phyloP scores from a whole-genome alignment of 371 early-diverging fungal genomes.

The Umbelopsis sp. region DNA sequence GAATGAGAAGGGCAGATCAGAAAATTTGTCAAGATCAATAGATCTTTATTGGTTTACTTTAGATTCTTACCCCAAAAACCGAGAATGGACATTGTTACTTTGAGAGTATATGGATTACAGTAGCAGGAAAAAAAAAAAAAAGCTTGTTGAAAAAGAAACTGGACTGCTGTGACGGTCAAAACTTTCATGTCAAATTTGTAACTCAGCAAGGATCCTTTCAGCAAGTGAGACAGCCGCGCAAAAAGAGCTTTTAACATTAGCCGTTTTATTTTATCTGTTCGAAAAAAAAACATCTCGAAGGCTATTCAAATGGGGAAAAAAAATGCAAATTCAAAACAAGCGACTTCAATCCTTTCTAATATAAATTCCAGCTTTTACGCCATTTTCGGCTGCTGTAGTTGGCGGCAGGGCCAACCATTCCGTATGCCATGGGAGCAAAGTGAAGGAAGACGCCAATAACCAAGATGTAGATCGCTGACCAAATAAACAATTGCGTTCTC shows the following conservation, averaged over 20 bases:
- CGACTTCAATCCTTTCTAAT: slow-evolving; percentile 2
- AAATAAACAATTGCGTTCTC: slow-evolving; percentile 37
- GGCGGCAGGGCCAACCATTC: slow-evolving; percentile 77
- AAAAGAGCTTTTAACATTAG: too few species aligned
- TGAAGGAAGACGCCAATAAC: slow-evolving; percentile 66
- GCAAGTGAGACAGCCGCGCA: too few species aligned
- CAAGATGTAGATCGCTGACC: slow-evolving; percentile 49
- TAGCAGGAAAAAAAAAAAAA: slow-evolving; percentile 18
- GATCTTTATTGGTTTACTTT: background rate
- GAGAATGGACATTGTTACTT: slow-evolving; percentile 35
- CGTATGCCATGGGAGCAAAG: slow-evolving; percentile 87
- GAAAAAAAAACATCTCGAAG: background rate
- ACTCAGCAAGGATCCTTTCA: too few species aligned
- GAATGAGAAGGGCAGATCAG: background rate
- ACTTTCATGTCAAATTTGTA: too few species aligned
- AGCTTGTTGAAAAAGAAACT: background rate
- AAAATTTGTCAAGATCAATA: background rate
- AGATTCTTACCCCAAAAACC: slow-evolving; percentile 51
- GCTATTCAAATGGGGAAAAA: background rate
- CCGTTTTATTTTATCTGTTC: too few species aligned
- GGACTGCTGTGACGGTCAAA: background rate
- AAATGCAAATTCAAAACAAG: background rate
- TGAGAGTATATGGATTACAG: slow-evolving; percentile 12
- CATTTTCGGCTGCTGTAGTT: slow-evolving; percentile 56
- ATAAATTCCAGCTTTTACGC: slow-evolving; percentile 60